These are phyloP conservation scores for Fusarium sp. DNA, from an alignment of 2,329 filamentous ascomycete species.

Conservation along the genomic window DNA sequence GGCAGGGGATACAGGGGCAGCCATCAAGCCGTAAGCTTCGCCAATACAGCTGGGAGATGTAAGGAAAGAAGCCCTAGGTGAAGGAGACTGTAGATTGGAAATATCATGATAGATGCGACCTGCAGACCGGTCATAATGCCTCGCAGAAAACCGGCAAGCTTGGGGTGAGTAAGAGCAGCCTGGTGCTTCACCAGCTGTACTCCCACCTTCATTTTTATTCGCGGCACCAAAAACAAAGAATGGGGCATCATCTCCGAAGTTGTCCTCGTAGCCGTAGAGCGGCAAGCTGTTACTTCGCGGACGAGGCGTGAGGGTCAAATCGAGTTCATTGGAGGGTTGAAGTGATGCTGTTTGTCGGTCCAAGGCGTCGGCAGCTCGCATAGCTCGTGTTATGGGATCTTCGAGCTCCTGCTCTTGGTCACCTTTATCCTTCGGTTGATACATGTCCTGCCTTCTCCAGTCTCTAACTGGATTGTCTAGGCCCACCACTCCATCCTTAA, in stretches of 20 bases:
- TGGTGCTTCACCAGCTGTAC: slow-evolving; percentile 19
- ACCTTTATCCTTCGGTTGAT: slow-evolving; percentile 31
- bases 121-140: slow-evolving; percentile 43
- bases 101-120: slow-evolving; percentile 38
- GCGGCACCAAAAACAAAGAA: slow-evolving; percentile 60
- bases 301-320: slow-evolving; percentile 54
- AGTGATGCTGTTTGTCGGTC: slow-evolving; percentile 65
- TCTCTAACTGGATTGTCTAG: slow-evolving; percentile 42
- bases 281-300: slow-evolving; percentile 63
- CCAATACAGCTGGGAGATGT: slow-evolving; percentile 49
- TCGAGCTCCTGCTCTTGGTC: slow-evolving; percentile 42
- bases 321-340: slow-evolving; percentile 61
- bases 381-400: slow-evolving; percentile 65
- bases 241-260: slow-evolving; percentile 56
- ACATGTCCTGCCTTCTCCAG: slow-evolving; percentile 34
- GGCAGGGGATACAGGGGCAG: slow-evolving; percentile 29
- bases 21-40: slow-evolving; percentile 45
- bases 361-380: slow-evolving; percentile 68
- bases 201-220: slow-evolving; percentile 39
- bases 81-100: slow-evolving; percentile 35
- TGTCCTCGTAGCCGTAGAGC: slow-evolving; percentile 56
- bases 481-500: slow-evolving; percentile 60
- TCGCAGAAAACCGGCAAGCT: slow-evolving; percentile 45
- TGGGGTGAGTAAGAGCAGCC: slow-evolving; percentile 28
- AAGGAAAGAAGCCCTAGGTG: slow-evolving; percentile 24